Conservation (phyloP, 2,329 filamentous ascomycete species). For the Colletotrichum sidae region DNA sequence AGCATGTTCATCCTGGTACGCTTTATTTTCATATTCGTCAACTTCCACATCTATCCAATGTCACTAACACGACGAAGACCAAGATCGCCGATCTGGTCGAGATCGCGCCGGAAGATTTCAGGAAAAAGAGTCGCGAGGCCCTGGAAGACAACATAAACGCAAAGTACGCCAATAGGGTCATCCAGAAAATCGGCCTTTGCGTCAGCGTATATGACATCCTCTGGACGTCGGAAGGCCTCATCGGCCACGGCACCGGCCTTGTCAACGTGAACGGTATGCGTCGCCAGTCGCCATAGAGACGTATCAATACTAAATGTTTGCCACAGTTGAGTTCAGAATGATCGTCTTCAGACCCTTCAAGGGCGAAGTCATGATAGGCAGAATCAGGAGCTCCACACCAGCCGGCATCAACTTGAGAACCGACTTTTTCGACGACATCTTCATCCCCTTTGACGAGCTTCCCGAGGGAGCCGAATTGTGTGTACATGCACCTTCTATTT, state of each 20-base stretch:
- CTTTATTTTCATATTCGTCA: not conserved
- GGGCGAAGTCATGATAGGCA: conserved; percentile 88
- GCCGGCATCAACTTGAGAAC: conserved; percentile 83
- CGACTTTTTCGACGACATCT: conserved; percentile 95
- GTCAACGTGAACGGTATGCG: conserved; percentile 89
- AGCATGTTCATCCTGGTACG: conserved; percentile 65
- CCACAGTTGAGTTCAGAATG: conserved; percentile 87
- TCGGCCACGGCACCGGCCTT: conserved; percentile 90
- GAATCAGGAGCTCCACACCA: conserved; percentile 80
- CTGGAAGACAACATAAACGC: conserved; percentile 97
- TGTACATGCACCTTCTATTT: conserved; percentile 46
- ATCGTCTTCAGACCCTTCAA: conserved; percentile 97
- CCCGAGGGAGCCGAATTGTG: conserved; percentile 83
- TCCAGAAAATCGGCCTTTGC: conserved; percentile 94
- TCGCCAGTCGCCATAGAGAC: not conserved
- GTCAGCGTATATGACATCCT: conserved; percentile 93
- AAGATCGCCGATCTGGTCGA: conserved; percentile 95
- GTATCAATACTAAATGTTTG: conserved; percentile 31
- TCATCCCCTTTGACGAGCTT: conserved; percentile 79
- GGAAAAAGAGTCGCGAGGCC: conserved; percentile 82
- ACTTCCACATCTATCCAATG: conserved; percentile 1
- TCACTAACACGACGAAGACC: conserved; percentile 66
- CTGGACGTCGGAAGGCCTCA: conserved; percentile 90
- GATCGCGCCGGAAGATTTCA: conserved; percentile 89
- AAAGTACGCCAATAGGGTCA: conserved; percentile 96